These are phyloP conservation scores for Loxodes magnus DNA, from an alignment of 73 alveolate genomes.

Conservation along the genomic window DNA sequence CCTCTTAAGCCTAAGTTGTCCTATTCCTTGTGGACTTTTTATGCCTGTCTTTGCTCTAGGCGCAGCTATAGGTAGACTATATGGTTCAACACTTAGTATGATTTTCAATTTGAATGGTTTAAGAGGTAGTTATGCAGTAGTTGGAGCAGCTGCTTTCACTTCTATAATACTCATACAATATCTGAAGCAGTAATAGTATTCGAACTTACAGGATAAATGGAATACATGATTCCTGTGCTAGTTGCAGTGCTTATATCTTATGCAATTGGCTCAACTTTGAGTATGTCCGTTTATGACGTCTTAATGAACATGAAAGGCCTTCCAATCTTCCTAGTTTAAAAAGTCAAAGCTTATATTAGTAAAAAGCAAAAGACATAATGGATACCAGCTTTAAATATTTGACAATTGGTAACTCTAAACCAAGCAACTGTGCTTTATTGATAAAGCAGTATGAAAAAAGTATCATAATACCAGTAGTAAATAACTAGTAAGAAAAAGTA, in stretches of 20 bases:
- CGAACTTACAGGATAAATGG: slow-evolving; percentile 75
- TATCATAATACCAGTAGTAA: neutral
- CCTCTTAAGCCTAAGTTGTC: slow-evolving; percentile 10
- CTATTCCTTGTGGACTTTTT: slow-evolving; percentile 1
- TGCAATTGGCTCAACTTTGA: slow-evolving; percentile 56
- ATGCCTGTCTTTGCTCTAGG: slow-evolving; percentile 7
- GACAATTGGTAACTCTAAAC: slow-evolving; percentile 14
- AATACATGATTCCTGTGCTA: slow-evolving; percentile 58
- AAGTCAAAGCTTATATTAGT: slow-evolving; percentile 49
- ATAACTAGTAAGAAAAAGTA: neutral
- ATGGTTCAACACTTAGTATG: slow-evolving; percentile 12
- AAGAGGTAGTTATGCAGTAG: slow-evolving; percentile 35
- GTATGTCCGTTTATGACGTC: slow-evolving; percentile 79
- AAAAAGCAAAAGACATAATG: slow-evolving; percentile 70
- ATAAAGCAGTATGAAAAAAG: slow-evolving; percentile 3
- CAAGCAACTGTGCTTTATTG: neutral
- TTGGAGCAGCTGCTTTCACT: slow-evolving; percentile 80
- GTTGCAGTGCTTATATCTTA: slow-evolving; percentile 58
- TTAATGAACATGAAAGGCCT: slow-evolving; percentile 65
- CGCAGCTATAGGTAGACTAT: slow-evolving; percentile 18
- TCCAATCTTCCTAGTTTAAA: slow-evolving; percentile 80
- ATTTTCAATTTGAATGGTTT: slow-evolving; percentile 3
- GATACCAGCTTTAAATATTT: slow-evolving; percentile 31
- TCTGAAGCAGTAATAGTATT: slow-evolving; percentile 79
- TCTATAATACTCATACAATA: slow-evolving; percentile 73